Conservation (phyloP, 352 stramenopile species). For the Hyaloperonospora arabidopsidis region DNA sequence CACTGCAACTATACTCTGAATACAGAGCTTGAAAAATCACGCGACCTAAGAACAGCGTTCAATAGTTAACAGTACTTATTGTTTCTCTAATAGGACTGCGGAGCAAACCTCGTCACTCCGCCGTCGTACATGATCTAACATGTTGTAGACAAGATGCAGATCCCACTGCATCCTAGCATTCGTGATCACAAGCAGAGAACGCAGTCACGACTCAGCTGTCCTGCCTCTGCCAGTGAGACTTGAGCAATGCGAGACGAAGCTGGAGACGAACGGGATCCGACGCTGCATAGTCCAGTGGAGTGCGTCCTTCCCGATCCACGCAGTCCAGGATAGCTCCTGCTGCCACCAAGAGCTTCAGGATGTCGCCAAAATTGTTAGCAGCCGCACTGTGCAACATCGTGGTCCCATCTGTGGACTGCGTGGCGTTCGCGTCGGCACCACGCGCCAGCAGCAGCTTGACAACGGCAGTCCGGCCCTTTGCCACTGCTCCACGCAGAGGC, state of each 20-base stretch:
- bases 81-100: conserved; percentile 13
- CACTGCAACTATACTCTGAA: too few relatives aligned
- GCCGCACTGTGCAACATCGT: conserved; percentile 46
- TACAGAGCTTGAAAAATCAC: too few relatives aligned
- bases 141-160: conserved; percentile 17
- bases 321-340: conserved; percentile 33
- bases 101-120: conserved; percentile 3
- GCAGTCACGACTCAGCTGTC: conserved; percentile 10
- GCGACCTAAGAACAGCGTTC: too few relatives aligned
- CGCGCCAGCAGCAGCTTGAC: conserved; percentile 32
- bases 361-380: conserved; percentile 32
- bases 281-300: conserved; percentile 37
- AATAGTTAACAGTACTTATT: too few relatives aligned
- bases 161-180: neutral
- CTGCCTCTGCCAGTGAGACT: conserved; percentile 46
- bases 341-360: conserved; percentile 33
- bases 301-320: conserved; percentile 29
- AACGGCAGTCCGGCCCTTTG: conserved; percentile 31
- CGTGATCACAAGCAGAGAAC: too few relatives aligned
- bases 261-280: conserved; percentile 41
- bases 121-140: conserved; percentile 28
- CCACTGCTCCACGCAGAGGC: conserved; percentile 39
- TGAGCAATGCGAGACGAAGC: conserved; percentile 42
- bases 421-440: conserved; percentile 38
- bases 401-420: conserved; percentile 31